A percentile compares a stretch with the other conserved stretches of the same genome.
These are phyloP conservation scores for Raffaelea deltoideospora DNA, from an alignment of 2,329 filamentous ascomycete species.

Conservation along the genomic window DNA sequence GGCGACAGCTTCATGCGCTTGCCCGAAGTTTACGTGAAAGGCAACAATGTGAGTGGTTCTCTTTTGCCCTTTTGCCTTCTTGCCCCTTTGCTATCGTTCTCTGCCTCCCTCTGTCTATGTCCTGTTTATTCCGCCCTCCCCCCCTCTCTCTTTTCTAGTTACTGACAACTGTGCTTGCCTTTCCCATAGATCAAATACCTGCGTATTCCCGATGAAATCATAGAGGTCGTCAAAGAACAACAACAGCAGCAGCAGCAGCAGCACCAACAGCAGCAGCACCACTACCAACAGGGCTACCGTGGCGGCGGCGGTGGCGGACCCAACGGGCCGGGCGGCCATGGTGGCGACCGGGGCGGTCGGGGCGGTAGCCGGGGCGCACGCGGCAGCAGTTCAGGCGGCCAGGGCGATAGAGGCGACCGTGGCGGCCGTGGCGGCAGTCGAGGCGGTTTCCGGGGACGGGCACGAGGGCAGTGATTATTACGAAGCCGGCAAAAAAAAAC, in stretches of 20 bases:
- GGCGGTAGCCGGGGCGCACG: too few relatives aligned
- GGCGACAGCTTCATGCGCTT: conserved; percentile 87
- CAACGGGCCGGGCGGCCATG: conserved; percentile 38
- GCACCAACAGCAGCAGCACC: conserved; percentile 7
- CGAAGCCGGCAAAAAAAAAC: neutral
- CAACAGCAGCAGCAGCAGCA: conserved; percentile 58
- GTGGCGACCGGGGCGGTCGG: conserved; percentile 27
- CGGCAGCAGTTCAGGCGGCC: conserved; percentile 19
- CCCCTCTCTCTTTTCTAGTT: too few relatives aligned
- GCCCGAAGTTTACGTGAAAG: conserved; percentile 89
- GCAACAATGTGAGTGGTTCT: conserved; percentile 66
- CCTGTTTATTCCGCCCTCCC: too few relatives aligned
- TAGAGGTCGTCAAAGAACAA: conserved; percentile 85
- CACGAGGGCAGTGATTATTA: conserved; percentile 10
- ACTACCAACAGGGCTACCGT: conserved; percentile 36
- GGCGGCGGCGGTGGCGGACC: conserved; percentile 46
- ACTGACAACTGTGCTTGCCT: neutral
- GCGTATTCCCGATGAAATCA: conserved; percentile 88
- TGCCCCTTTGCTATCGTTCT: neutral
- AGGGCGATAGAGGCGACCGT: conserved; percentile 39
- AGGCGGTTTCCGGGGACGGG: conserved; percentile 25
- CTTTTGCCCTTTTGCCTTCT: neutral
- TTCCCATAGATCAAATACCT: conserved; percentile 82
- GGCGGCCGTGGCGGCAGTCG: conserved; percentile 36
- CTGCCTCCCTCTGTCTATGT: neutral